These are phyloP conservation scores for Umbilicus rupestris DNA, from an alignment of 164 flowering plant species.

Conservation along the genomic window DNA sequence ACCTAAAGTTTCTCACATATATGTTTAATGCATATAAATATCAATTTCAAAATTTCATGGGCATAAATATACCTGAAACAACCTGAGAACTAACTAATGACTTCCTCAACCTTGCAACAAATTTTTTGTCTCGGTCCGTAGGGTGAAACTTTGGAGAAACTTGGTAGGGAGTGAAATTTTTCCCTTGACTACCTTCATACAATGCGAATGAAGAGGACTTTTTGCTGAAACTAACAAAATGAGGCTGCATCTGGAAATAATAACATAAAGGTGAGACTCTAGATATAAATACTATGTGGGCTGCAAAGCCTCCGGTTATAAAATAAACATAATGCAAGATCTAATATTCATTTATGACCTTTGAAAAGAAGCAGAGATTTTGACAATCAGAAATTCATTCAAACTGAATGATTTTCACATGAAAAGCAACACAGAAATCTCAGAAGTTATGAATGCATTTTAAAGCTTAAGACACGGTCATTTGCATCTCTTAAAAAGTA, in stretches of 20 bases:
- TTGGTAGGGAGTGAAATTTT: background rate
- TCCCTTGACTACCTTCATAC: background rate
- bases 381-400: too few relatives aligned
- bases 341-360: too few relatives aligned
- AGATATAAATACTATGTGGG: background rate
- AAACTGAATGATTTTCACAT: too few relatives aligned
- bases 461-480: too few relatives aligned
- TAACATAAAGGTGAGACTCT: background rate
- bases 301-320: too few relatives aligned
- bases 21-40: background rate
- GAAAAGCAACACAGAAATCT: too few relatives aligned
- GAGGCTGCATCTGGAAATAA: background rate
- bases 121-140: background rate
- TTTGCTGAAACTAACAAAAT: background rate
- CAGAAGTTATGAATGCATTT: too few relatives aligned
- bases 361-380: too few relatives aligned
- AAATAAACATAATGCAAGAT: too few relatives aligned
- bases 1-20: background rate
- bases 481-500: too few relatives aligned
- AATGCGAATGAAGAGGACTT: background rate
- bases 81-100: background rate
- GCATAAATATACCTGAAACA: constrained; percentile 2
- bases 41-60: background rate
- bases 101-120: constrained; percentile 1
- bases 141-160: background rate